Conservation (phyloP, 2,329 filamentous ascomycete genomes). For the Exophiala sp. region DNA sequence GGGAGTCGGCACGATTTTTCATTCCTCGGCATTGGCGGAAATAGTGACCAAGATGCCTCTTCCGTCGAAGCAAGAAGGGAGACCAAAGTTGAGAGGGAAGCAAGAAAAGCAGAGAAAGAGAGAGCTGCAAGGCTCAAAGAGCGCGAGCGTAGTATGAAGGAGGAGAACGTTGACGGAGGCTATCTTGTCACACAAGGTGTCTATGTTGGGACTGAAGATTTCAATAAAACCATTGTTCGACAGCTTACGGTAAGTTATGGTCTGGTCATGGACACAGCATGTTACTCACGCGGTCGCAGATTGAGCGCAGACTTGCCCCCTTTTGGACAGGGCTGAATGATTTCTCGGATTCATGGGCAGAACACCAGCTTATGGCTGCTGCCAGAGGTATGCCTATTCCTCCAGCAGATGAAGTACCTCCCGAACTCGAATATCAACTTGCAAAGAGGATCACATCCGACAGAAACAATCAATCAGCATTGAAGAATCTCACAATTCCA, state of each 20-base stretch:
- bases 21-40: conserved; percentile 54
- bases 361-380: conserved; percentile 90
- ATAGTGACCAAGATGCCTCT: conserved; percentile 48
- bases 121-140: conserved; percentile 72
- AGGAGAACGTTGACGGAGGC: conserved; percentile 91
- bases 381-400: conserved; percentile 81
- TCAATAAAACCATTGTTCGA: conserved; percentile 80
- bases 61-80: conserved; percentile 66
- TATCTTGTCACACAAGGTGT: conserved; percentile 91
- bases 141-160: conserved; percentile 81
- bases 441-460: conserved; percentile 45
- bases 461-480: conserved; percentile 54
- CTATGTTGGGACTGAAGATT: conserved; percentile 90
- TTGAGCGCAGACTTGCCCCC: conserved; percentile 85
- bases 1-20: conserved; percentile 58
- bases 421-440: conserved; percentile 59
- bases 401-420: conserved; percentile 74
- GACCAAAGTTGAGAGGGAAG: conserved; percentile 87
- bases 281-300: conserved; percentile 52
- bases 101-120: conserved; percentile 78
- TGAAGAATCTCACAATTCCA: conserved; percentile 74
- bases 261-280: conserved; percentile 52
- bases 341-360: conserved; percentile 83
- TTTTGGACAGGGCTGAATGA: conserved; percentile 95
- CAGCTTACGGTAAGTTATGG: conserved; percentile 72